Evolutionary conservation across 176 grass and related monocot genomes (phyloP).

Genomic region (Avena insularis): DNA sequence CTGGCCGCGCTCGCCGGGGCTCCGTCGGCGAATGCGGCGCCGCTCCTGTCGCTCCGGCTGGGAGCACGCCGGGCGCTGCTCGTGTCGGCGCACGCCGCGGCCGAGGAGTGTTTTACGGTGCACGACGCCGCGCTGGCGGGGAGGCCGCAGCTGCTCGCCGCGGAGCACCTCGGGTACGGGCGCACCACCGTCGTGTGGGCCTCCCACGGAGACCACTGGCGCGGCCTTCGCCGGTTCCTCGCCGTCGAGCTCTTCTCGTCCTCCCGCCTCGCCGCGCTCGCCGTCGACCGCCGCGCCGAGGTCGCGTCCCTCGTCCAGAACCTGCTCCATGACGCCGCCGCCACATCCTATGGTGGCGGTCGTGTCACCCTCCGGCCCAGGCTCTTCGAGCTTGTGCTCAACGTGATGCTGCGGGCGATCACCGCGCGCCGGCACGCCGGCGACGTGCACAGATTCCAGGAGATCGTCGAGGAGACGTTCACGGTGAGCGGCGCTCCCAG

Average conservation of each 20-base stretch:
- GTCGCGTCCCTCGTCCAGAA: slow-evolving; percentile 28
- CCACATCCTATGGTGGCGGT: too few relatives aligned
- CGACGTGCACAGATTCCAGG: slow-evolving; percentile 45
- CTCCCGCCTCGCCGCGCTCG: slow-evolving; percentile 47
- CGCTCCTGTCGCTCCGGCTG: slow-evolving; percentile 59
- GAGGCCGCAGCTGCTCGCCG: slow-evolving; percentile 52
- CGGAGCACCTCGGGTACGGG: slow-evolving; percentile 46
- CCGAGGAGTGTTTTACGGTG: slow-evolving; percentile 71
- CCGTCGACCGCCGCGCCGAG: slow-evolving; percentile 54
- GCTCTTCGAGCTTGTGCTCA: slow-evolving; percentile 55
- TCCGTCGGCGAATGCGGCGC: background rate
- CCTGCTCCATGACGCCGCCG: slow-evolving; percentile 36
- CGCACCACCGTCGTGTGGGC: slow-evolving; percentile 42
- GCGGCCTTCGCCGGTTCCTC: slow-evolving; percentile 59
- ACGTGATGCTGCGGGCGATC: slow-evolving; percentile 51
- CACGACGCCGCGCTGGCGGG: slow-evolving; percentile 59
- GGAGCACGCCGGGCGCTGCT: slow-evolving; percentile 62
- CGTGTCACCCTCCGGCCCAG: slow-evolving; percentile 31
- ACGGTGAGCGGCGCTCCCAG: slow-evolving; percentile 38
- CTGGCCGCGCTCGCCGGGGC: slow-evolving; percentile 39
- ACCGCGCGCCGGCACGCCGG: background rate
- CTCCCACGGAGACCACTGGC: slow-evolving; percentile 59
- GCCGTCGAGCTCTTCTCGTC: slow-evolving; percentile 22
- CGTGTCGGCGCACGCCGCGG: slow-evolving; percentile 52
- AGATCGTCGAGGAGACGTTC: slow-evolving; percentile 58